These are phyloP conservation scores for Codiaeum variegatum DNA, from an alignment of 441 rosid species.

Conservation along the genomic window DNA sequence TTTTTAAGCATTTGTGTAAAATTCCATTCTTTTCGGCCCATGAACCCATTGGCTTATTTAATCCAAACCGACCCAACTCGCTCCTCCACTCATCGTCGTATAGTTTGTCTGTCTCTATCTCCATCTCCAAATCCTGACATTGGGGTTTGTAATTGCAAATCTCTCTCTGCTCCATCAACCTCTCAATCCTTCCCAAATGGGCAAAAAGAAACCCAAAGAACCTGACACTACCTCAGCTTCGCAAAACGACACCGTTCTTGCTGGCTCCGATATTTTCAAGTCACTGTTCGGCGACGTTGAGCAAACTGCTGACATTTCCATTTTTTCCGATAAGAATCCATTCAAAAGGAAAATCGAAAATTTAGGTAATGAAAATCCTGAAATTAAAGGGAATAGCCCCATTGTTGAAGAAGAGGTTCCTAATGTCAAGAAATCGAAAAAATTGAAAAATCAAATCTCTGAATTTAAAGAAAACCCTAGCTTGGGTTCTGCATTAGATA, in stretches of 20 bases:
- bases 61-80: no score
- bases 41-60: no score
- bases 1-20: no score
- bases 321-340: slow-evolving; percentile 81
- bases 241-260: slow-evolving; percentile 2
- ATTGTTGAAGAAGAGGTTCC: slow-evolving; percentile 18
- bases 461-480: neutral
- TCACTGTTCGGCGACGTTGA: slow-evolving; percentile 37
- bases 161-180: neutral
- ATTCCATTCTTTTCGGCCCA: no score
- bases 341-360: slow-evolving; percentile 53
- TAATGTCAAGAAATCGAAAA: slow-evolving; percentile 34
- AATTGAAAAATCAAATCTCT: slow-evolving; percentile 20
- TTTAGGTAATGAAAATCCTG: slow-evolving; percentile 9
- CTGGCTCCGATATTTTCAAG: slow-evolving; percentile 39
- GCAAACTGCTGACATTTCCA: slow-evolving; percentile 30
- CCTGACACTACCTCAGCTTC: slow-evolving; percentile 5
- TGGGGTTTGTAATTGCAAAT: neutral
- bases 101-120: neutral
- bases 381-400: slow-evolving; percentile 12
- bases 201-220: slow-evolving; percentile 38
- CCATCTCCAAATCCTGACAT: neutral
- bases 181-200: slow-evolving; percentile 18
- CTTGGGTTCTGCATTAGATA: no score
- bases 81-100: no score